Conservation (phyloP, 1,284 basidiomycete species). For the Papiliotrema flavescens region DNA sequence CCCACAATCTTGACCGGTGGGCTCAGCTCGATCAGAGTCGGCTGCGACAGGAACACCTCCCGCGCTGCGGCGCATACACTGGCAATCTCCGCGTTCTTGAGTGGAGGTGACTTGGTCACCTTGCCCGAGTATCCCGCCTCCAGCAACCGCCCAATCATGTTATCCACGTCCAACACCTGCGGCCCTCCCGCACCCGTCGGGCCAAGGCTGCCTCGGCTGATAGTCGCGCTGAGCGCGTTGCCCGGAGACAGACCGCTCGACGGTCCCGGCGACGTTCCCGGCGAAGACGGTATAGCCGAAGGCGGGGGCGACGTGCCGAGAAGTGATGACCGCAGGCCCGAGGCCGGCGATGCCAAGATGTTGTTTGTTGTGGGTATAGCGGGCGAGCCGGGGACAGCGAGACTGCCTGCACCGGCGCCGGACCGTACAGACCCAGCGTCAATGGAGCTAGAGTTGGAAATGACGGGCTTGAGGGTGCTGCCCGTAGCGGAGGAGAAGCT, state of each 20-base stretch:
- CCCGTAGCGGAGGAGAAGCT: conserved; percentile 18
- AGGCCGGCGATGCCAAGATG: conserved; percentile 9
- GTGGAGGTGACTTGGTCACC: conserved; percentile 90
- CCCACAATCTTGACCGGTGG: conserved; percentile 99
- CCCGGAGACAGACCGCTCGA: conserved; percentile 18
- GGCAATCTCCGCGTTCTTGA: conserved; percentile 96
- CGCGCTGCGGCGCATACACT: conserved; percentile 94
- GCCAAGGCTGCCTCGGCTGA: conserved; percentile 32
- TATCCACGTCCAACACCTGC: conserved; percentile 86
- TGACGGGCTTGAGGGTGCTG: background rate
- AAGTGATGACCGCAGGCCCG: conserved; percentile 21
- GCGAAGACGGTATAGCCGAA: conserved; percentile 14
- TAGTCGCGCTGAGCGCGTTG: conserved; percentile 31
- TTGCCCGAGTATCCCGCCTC: conserved; percentile 98
- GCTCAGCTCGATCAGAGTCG: conserved; percentile 93
- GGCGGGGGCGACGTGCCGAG: conserved; percentile 37
- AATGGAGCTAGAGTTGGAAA: conserved; percentile 12
- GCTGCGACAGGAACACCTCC: conserved; percentile 94
- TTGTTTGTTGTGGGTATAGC: conserved; percentile 12
- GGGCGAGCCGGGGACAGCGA: conserved; percentile 10
- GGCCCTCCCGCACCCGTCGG: conserved; percentile 24
- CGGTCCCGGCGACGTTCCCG: background rate
- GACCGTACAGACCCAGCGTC: conserved; percentile 14
- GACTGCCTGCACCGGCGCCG: background rate
- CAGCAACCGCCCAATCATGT: conserved; percentile 94